phyloP scores from a whole-genome alignment of 192 early-diverging fungal genomes.

The Mortierella hygrophila region DNA sequence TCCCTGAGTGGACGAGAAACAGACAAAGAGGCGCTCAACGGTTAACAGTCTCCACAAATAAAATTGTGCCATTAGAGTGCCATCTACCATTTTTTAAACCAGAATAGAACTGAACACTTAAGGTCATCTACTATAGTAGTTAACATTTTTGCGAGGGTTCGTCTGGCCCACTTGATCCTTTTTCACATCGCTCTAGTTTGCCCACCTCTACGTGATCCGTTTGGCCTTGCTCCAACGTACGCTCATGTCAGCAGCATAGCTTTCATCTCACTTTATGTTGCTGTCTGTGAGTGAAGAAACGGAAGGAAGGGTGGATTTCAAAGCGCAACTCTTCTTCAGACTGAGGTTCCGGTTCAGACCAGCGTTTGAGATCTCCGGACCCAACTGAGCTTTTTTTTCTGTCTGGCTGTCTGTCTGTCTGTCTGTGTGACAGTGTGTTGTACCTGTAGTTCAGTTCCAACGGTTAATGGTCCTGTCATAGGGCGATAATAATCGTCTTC shows the following conservation, averaged over 20 bases:
- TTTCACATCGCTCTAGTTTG: not conserved
- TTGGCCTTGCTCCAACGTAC: not conserved
- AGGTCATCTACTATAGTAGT: not conserved
- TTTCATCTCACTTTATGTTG: not conserved
- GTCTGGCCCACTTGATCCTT: not conserved
- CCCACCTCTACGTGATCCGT: not conserved
- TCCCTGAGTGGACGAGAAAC: not conserved
- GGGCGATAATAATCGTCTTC: not conserved
- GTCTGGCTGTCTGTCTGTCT: no score
- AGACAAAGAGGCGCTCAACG: no score
- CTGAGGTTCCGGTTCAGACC: not conserved
- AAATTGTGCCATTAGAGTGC: not conserved
- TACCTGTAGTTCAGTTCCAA: not conserved
- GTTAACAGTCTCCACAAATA: no score
- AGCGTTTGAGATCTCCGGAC: not conserved
- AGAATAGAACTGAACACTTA: not conserved
- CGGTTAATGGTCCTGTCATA: not conserved
- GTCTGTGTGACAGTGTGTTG: not conserved
- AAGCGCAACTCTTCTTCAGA: not conserved
- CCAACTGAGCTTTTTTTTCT: no score
- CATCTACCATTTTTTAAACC: not conserved
- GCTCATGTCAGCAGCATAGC: constrained; percentile 4
- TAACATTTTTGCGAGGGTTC: not conserved
- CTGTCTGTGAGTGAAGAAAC: not conserved
- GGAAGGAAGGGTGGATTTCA: not conserved